Evolutionary conservation across 768 basidiomycete species (phyloP).

Genomic region (Favolaschia claudopus): DNA sequence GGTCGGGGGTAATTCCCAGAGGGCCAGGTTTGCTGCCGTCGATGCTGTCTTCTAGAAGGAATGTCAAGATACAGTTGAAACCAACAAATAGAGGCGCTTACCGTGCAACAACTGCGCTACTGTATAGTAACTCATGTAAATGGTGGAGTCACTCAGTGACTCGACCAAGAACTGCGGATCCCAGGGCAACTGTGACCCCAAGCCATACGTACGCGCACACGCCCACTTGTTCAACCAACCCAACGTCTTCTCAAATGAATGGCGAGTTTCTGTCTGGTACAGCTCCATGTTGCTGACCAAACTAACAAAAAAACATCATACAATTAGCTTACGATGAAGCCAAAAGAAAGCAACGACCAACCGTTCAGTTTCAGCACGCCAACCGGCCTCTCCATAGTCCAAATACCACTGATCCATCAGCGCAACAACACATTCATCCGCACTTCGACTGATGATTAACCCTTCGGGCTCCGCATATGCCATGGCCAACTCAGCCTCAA

Average conservation of each 20-base stretch:
- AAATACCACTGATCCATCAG: constrained; percentile 99
- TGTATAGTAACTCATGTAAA: constrained; percentile 99
- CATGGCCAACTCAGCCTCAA: constrained; percentile 78
- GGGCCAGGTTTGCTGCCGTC: constrained; percentile 84
- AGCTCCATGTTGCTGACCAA: constrained; percentile 87
- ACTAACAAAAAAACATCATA: constrained; percentile 50
- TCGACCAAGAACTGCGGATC: constrained; percentile 97
- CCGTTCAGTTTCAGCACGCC: constrained; percentile 89
- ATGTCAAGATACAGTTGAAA: constrained; percentile 1
- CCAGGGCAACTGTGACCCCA: constrained; percentile 97
- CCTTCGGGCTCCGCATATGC: constrained; percentile 97
- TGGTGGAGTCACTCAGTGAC: constrained; percentile 94
- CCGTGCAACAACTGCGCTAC: constrained; percentile 91
- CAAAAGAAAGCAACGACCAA: constrained; percentile 46
- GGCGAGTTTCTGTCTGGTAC: constrained; percentile 89
- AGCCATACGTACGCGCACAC: constrained; percentile 95
- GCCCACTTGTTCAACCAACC: constrained; percentile 99
- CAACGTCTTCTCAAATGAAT: constrained; percentile 90
- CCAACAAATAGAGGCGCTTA: constrained; percentile 40
- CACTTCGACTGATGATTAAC: constrained; percentile 85
- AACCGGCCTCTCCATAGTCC: constrained; percentile 92
- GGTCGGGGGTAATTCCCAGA: constrained; percentile 84
- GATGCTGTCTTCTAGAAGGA: constrained; percentile 64
- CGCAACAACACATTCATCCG: constrained; percentile 98
- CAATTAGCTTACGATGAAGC: constrained; percentile 13